Conservation (phyloP, 768 basidiomycete species). For the Amanita molliuscula region DNA sequence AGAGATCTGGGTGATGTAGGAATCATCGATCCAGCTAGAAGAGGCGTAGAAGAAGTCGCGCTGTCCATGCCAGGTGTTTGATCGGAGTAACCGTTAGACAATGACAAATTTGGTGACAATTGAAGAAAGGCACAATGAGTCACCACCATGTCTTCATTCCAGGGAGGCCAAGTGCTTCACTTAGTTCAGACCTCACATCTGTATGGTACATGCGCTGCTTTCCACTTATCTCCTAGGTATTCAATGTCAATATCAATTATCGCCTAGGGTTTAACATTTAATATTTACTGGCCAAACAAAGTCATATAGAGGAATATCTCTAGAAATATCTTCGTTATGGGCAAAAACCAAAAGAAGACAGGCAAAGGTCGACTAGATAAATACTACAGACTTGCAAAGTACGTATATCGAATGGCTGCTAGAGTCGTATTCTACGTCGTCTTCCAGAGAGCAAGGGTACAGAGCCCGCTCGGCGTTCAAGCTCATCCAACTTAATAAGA, state of each 20-base stretch:
- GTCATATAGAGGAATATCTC: not conserved
- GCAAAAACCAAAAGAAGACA: slow-evolving; percentile 86
- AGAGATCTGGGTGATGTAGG: not conserved
- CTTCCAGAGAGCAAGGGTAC: slow-evolving; percentile 89
- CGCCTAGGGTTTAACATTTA: not conserved
- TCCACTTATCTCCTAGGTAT: slow-evolving; percentile 26
- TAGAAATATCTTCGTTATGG: slow-evolving; percentile 30
- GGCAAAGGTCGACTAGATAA: slow-evolving; percentile 95
- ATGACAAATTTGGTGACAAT: not conserved
- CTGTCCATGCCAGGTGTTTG: not conserved
- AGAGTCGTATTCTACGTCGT: slow-evolving; percentile 8
- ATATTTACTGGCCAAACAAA: not conserved
- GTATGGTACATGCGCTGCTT: not conserved
- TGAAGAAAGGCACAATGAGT: no score
- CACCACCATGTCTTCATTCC: no score
- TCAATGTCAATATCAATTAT: slow-evolving; percentile 21
- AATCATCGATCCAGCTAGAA: not conserved
- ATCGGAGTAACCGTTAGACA: no score
- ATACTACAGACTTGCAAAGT: slow-evolving; percentile 96
- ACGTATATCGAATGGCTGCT: slow-evolving; percentile 7
- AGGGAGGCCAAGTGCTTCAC: no score
- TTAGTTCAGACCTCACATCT: no score
- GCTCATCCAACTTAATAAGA: slow-evolving; percentile 96
- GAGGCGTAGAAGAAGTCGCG: not conserved
- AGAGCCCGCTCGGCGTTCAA: slow-evolving; percentile 99